Conservation (phyloP, 2,329 filamentous ascomycete species). For the Venturia carpophila region DNA sequence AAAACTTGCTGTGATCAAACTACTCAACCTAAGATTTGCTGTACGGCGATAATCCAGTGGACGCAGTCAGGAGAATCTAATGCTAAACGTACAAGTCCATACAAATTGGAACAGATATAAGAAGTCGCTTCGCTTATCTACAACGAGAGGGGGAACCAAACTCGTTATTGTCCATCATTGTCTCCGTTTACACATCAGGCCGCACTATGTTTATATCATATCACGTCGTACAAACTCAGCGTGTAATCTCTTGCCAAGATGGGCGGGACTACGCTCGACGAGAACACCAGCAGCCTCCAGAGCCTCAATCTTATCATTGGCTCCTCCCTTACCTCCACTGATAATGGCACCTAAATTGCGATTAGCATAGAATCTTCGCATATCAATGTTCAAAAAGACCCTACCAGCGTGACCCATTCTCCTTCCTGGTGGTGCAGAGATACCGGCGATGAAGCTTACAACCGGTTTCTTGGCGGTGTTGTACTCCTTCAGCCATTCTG, state of each 20-base stretch:
- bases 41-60: background rate
- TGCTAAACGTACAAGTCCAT: slow-evolving; percentile 11
- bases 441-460: slow-evolving; percentile 96
- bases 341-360: slow-evolving; percentile 64
- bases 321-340: slow-evolving; percentile 92
- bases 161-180: slow-evolving; percentile 13
- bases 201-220: slow-evolving; percentile 57
- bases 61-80: slow-evolving; percentile 10
- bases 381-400: slow-evolving; percentile 21
- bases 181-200: slow-evolving; percentile 1
- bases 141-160: slow-evolving; percentile 6
- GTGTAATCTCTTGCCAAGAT: slow-evolving; percentile 86
- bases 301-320: slow-evolving; percentile 95
- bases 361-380: slow-evolving; percentile 18
- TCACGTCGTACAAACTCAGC: slow-evolving; percentile 95
- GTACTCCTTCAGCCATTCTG: slow-evolving; percentile 86
- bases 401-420: slow-evolving; percentile 95
- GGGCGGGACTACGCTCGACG: slow-evolving; percentile 88
- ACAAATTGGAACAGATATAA: background rate
- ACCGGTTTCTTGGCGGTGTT: slow-evolving; percentile 94
- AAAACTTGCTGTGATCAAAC: background rate
- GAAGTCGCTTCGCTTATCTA: slow-evolving; percentile 1
- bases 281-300: slow-evolving; percentile 89
- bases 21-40: no score
- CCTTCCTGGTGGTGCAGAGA: slow-evolving; percentile 89